Evolutionary conservation across 371 early-diverging fungal species (phyloP).

Genomic region (Actinomortierella ambigua): DNA sequence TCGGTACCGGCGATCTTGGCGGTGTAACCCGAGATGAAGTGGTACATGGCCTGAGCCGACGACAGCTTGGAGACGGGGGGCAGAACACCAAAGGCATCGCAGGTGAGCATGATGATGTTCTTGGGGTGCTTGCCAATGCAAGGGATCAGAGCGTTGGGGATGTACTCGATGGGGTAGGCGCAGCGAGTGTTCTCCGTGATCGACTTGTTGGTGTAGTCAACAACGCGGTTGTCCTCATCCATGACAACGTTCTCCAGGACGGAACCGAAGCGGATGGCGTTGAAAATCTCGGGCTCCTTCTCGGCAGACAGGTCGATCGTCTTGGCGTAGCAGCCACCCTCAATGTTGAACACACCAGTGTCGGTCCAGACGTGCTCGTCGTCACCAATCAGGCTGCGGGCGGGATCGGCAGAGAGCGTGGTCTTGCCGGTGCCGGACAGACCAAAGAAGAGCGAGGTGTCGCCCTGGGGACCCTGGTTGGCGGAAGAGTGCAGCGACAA

Average conservation of each 20-base stretch:
- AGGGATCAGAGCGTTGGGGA: constrained; percentile 95
- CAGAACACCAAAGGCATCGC: constrained; percentile 97
- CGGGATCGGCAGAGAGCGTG: constrained; percentile 95
- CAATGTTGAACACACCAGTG: constrained; percentile 95
- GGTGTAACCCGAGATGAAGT: constrained; percentile 94
- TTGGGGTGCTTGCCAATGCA: constrained; percentile 93
- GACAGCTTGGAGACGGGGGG: constrained; percentile 95
- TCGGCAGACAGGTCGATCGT: constrained; percentile 91
- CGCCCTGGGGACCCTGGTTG: constrained; percentile 92
- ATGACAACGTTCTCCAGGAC: constrained; percentile 95
- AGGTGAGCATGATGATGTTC: constrained; percentile 96
- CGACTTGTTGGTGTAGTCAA: constrained; percentile 83
- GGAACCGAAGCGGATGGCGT: constrained; percentile 92
- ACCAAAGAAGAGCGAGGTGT: constrained; percentile 98
- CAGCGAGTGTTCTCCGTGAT: constrained; percentile 97
- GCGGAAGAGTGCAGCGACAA: constrained; percentile 96
- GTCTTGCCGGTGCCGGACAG: constrained; percentile 98
- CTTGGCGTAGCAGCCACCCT: constrained; percentile 99
- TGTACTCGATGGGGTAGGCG: constrained; percentile 96
- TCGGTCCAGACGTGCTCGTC: constrained; percentile 99
- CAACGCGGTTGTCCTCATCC: constrained; percentile 79
- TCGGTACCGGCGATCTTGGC: constrained; percentile 97
- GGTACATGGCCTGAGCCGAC: constrained; percentile 95
- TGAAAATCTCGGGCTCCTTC: constrained; percentile 97
- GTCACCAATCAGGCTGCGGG: constrained; percentile 94